phyloP scores from a whole-genome alignment of 495 filamentous ascomycete species.

The Podospora tetraspora region DNA sequence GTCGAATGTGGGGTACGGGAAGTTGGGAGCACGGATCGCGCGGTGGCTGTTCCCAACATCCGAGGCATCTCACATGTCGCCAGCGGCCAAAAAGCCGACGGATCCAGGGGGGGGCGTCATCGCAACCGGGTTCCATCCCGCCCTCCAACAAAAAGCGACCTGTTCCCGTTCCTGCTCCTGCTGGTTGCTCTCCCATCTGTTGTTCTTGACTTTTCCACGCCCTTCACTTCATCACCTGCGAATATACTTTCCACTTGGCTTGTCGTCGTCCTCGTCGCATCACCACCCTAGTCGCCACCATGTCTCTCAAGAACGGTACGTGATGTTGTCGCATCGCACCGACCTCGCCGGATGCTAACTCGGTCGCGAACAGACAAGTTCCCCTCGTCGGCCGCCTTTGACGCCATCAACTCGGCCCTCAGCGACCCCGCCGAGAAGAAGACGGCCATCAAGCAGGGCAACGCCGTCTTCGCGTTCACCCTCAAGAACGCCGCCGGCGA shows the following conservation, averaged over 20 bases:
- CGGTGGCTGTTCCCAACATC: conserved; percentile 1
- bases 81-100: conserved; percentile 16
- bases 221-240: neutral
- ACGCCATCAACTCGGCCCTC: conserved; percentile 74
- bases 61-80: conserved; percentile 31
- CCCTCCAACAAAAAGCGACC: neutral
- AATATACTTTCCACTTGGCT: neutral
- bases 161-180: conserved; percentile 8
- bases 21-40: neutral
- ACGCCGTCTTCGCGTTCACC: conserved; percentile 84
- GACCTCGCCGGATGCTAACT: neutral
- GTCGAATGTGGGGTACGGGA: neutral
- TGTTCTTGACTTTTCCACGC: neutral
- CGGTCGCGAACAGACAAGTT: conserved; percentile 58
- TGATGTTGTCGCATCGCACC: neutral
- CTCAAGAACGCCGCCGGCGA: conserved; percentile 80
- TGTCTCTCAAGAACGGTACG: conserved; percentile 81
- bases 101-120: conserved; percentile 17
- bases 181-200: neutral
- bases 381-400: conserved; percentile 88
- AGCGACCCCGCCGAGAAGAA: conserved; percentile 66
- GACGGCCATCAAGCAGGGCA: conserved; percentile 80
- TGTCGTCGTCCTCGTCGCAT: neutral
- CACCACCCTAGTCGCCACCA: conserved; percentile 35
- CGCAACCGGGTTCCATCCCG: conserved; percentile 12